Base-by-base conservation (phyloP, 768 basidiomycete species). In the Boletus tomentosulus region DNA sequence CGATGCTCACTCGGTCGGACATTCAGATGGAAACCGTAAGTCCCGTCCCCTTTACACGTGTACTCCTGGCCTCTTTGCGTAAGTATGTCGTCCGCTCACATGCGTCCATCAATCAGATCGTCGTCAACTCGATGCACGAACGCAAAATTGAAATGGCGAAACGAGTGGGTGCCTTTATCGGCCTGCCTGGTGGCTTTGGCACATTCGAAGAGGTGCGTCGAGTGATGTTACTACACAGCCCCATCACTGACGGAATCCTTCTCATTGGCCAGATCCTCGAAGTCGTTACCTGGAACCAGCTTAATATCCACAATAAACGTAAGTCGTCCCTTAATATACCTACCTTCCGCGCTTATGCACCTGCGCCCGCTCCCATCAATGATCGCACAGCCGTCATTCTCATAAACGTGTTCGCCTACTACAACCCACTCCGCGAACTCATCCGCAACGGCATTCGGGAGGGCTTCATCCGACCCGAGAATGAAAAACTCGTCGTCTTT, bases 221-320 rank as follows among this genome's bases (percentile, higher is more conserved):
- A 2, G 25, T 13, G 19, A 8, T 10, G 19, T 15, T 9, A 3
- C 45, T 12, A 9, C n/a, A 11, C n/a, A 19, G 33, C 44, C 30
- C 50, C 53, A 22, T 12, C 35, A 7, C 38, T 59, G 37, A 62
- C 54, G 31, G 39, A 42, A 45, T 37, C 12, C 27, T 11, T 48
- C 28, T 11, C 8, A 52, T 45, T 56, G 46, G 8, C 5, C 58
- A 92, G 88, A 72, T 92, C n/a, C 70, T 97, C 28, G 96, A 98
- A 71, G 94, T 91, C 57, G 81, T 86, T 13, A 97, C 95, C 0
- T 99, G 96, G 96, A 90, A 89, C 19, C 96, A 98, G 64, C 69
- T 97, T 6, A 87, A 88, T 19, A 87, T 95, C 41, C 90, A 93
- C 66, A 77, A 81, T 51, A 92, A 92, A 73, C 90, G 90, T 90